Base-by-base conservation (phyloP, 352 stramenopile genomes). In the Phytophthora citrophthora region DNA sequence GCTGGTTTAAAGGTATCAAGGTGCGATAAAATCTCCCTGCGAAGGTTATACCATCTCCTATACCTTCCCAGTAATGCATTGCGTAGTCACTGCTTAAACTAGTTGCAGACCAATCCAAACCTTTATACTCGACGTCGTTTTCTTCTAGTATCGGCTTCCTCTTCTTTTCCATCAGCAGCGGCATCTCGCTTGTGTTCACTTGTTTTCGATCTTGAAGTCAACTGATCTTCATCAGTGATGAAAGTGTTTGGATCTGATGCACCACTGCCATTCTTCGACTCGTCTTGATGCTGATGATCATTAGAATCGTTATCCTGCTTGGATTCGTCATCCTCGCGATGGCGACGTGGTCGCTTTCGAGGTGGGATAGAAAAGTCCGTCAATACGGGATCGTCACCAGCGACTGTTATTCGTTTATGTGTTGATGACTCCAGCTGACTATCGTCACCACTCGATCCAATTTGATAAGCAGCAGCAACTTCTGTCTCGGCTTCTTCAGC, bases 81-180 rank as follows among this genome's bases (percentile, higher is more conserved):
- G 23, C 36, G 16, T 32, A 10, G 36, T 38, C n/a, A 46, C 20
- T 18, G n/a, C 45, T 40, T 1, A 46, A 58, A 24, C 36, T 36
- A 32, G 32, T 4, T 32, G 38, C 45, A 40, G 16, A 13, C 10
- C 34, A n/a, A 15, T n/a, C 34, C 34, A 41, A 31, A 11, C n/a
- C 5, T 51, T 74, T 31, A 76, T 38, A 29, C 47, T 60, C 47
- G 50, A 40, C 63, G 64, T 18, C 78, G 66, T 45, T 74, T 72
- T 70, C 67, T 65, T 52, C 62, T 55, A 32, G 77, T 54, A 47
- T 80, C 73, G 4, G 68, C 44, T 10, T 85, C 65, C 4, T 79
- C 32, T 8, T 61, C 40, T 18, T 51, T 44, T 15, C 41, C 10
- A 27, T 43, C 16, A 16, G 10, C 20, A 36, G 32, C 36, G 48